Evolutionary conservation across 805 yeast genomes (phyloP), one percentile per base, ranked within the genome.

Genomic region (Candida koratica): DNA sequence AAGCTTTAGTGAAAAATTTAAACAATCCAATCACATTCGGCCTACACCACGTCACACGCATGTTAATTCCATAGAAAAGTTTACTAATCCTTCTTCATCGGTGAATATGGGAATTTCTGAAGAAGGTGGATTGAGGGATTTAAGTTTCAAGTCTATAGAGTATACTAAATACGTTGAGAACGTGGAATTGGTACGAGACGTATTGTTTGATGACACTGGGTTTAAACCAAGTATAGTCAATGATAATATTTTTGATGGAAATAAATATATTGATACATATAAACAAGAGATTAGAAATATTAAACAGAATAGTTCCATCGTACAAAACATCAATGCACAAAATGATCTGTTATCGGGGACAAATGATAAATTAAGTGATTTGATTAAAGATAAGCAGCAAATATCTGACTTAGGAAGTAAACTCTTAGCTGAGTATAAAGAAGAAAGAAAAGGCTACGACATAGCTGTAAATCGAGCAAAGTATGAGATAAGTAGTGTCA

Each of bases 81-180:
- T 60, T 25, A 50, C 49, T 13, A 46, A 52, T 13, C 37, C 27
- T 5, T 44, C 29, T 17, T 64, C 70, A 4, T 61, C 69, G 1
- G 58, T 67, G 1, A 48, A 63, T 28, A 60, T 61, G 36, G 73
- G 71, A 5, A 49, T 60, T 14, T 66, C 71, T 0, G 52, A 49
- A 13, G 69, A 65, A 41, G 69, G 69, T 4, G 73, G 73, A 9
- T 52, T 67, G 20, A 53, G 53, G 19, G 61, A 69, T 3, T 51
- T 67, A 37, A 64, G 71, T 3, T 66, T 61, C 48, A 67, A 67
- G 42, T 57, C 71, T 4, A 55, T 64, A 13, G 58, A 52, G 17
- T 62, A 64, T 34, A 60, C 60, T 26, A 51, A 53, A 33, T 56
- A 56, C 25, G 61, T 61, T 15, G 71, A 66, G 32, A 60, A 56